phyloP scores from a whole-genome alignment of 805 yeast species.

The Candida anglica region DNA sequence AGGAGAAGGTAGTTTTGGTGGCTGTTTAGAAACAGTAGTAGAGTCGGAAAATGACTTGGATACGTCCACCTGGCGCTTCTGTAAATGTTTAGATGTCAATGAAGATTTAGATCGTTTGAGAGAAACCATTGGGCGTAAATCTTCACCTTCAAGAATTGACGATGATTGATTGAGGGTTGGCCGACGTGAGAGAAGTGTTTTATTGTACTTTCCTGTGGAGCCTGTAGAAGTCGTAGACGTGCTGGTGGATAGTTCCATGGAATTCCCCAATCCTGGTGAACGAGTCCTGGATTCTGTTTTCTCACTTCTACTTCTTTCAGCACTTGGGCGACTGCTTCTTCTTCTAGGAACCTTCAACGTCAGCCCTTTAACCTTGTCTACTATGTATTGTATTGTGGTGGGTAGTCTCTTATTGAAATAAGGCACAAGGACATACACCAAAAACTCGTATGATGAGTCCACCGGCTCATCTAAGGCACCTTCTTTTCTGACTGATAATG shows the following conservation, averaged over 20 bases:
- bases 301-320: neutral
- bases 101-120: slow-evolving; percentile 38
- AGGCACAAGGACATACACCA: slow-evolving; percentile 51
- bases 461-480: too few species aligned
- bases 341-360: slow-evolving; percentile 23
- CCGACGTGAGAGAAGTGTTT: neutral
- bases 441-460: slow-evolving; percentile 43
- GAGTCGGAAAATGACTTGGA: slow-evolving; percentile 11
- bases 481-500: slow-evolving; percentile 25
- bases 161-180: neutral
- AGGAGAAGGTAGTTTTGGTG: too few species aligned
- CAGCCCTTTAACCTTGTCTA: slow-evolving; percentile 47
- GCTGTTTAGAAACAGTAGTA: neutral
- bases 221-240: neutral
- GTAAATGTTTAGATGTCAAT: slow-evolving; percentile 33
- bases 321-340: neutral
- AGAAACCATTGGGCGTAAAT: slow-evolving; percentile 29
- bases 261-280: neutral
- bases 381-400: slow-evolving; percentile 38
- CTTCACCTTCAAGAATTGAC: slow-evolving; percentile 10
- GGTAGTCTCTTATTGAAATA: slow-evolving; percentile 50
- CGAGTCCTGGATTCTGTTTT: neutral
- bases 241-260: neutral
- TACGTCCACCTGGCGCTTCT: slow-evolving; percentile 39
- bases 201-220: slow-evolving; percentile 6